phyloP scores from a whole-genome alignment of 148 eudicot species.

The Cornus florida region DNA sequence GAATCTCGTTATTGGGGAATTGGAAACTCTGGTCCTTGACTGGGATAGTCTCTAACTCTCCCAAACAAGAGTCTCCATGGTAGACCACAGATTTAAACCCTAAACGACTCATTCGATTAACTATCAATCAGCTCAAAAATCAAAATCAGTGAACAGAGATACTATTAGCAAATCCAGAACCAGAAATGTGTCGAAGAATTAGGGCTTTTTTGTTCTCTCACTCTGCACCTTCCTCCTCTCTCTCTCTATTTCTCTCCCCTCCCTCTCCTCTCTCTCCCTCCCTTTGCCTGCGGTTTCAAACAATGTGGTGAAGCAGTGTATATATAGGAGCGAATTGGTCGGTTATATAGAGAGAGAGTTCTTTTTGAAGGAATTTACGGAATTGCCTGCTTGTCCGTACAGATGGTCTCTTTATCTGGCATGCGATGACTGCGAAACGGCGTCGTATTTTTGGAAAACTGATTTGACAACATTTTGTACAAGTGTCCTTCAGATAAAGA shows the following conservation, averaged over 20 bases:
- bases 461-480: no score
- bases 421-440: no score
- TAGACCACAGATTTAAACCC: slow-evolving; percentile 72
- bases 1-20: slow-evolving; percentile 81
- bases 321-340: slow-evolving; percentile 9
- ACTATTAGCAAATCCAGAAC: not conserved
- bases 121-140: slow-evolving; percentile 2
- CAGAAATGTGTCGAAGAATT: not conserved
- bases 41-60: slow-evolving; percentile 53
- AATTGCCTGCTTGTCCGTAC: slow-evolving; percentile 7
- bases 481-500: no score
- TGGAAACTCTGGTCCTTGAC: slow-evolving; percentile 42
- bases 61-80: slow-evolving; percentile 58
- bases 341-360: slow-evolving; percentile 1
- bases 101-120: slow-evolving; percentile 41
- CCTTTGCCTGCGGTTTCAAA: slow-evolving; percentile 32
- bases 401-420: no score
- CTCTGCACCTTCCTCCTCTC: not conserved
- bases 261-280: slow-evolving; percentile 5
- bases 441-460: no score
- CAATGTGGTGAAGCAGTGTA: not conserved
- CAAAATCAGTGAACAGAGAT: not conserved
- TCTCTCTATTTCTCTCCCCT: slow-evolving; percentile 15
- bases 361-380: slow-evolving; percentile 17
- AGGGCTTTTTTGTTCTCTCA: not conserved